Percentiles rank a stretch among this genome's conserved stretches.
phyloP scores from a whole-genome alignment of 176 grass and related monocot species.

The Hsuehochloa calcarea region DNA sequence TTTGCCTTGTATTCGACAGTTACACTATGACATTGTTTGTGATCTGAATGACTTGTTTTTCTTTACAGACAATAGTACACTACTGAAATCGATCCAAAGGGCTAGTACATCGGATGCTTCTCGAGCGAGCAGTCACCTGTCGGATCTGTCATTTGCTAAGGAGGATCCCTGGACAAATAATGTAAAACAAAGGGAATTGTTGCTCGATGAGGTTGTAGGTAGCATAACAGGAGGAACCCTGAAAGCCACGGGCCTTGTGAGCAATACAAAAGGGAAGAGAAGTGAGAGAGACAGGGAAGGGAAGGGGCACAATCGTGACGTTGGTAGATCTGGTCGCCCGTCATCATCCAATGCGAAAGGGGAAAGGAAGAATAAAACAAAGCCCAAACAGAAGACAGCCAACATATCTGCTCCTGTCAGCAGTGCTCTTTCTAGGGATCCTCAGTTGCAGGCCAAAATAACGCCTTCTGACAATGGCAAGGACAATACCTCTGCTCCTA shows the following conservation, averaged over 20 bases:
- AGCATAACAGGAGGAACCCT: conserved; percentile 65
- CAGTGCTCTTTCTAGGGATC: conserved; percentile 37
- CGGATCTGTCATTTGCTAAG: conserved; percentile 54
- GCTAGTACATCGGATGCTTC: conserved; percentile 42
- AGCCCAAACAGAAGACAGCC: conserved; percentile 71
- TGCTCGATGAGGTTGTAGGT: conserved; percentile 78
- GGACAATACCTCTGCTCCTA: conserved; percentile 33
- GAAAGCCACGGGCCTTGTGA: conserved; percentile 48
- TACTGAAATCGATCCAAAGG: conserved; percentile 33
- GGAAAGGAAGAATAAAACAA: conserved; percentile 79
- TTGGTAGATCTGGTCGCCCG: conserved; percentile 45
- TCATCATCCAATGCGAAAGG: conserved; percentile 64
- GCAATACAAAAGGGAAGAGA: conserved; percentile 78
- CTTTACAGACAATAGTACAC: conserved; percentile 45
- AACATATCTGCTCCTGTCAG: conserved; percentile 51
- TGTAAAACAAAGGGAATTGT: conserved; percentile 81
- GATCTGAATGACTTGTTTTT: conserved; percentile 10
- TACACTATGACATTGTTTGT: neutral
- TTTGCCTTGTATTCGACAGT: neutral
- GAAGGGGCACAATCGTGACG: conserved; percentile 56
- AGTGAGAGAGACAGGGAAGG: conserved; percentile 82
- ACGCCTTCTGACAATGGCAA: conserved; percentile 37
- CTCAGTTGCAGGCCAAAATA: conserved; percentile 28
- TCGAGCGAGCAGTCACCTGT: conserved; percentile 41
- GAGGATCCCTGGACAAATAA: conserved; percentile 87